A percentile compares a stretch with the other conserved stretches of the same genome.
These are phyloP conservation scores for Chamaecyparis obtusa DNA, from an alignment of 75 land plant species.

Conservation along the genomic window DNA sequence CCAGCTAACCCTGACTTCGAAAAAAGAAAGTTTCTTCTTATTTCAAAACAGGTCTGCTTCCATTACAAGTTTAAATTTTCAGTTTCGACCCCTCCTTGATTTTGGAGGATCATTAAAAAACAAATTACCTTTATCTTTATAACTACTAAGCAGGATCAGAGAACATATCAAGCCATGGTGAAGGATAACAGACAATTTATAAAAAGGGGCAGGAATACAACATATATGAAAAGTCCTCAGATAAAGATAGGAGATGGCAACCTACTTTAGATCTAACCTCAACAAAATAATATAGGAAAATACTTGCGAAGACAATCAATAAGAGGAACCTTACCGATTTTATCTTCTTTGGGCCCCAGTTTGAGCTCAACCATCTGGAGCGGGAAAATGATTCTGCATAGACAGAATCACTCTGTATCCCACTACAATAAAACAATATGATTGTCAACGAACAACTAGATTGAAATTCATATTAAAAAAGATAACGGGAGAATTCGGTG, in stretches of 20 bases:
- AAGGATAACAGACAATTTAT: background rate
- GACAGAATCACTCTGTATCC: constrained; percentile 65
- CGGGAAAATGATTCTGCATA: constrained; percentile 81
- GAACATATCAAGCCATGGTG: background rate
- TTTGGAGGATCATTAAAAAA: background rate
- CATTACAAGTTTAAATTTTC: background rate
- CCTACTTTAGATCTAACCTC: background rate
- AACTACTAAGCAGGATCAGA: background rate
- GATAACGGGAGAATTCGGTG: background rate
- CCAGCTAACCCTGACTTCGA: background rate
- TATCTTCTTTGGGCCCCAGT: constrained; percentile 82
- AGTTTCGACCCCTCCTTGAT: background rate
- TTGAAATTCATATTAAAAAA: background rate
- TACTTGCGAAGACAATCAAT: background rate
- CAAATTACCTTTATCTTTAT: background rate
- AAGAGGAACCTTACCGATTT: constrained; percentile 51
- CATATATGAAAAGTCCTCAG: background rate
- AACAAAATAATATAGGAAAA: background rate
- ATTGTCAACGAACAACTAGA: background rate
- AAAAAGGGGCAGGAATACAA: background rate
- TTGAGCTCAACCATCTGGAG: constrained; percentile 64
- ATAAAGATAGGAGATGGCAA: background rate
- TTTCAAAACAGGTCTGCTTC: background rate
- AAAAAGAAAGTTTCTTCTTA: background rate
- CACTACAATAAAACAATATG: constrained; percentile 33